phyloP scores from a whole-genome alignment of 2,329 filamentous ascomycete genomes.

The Alternaria sp. region DNA sequence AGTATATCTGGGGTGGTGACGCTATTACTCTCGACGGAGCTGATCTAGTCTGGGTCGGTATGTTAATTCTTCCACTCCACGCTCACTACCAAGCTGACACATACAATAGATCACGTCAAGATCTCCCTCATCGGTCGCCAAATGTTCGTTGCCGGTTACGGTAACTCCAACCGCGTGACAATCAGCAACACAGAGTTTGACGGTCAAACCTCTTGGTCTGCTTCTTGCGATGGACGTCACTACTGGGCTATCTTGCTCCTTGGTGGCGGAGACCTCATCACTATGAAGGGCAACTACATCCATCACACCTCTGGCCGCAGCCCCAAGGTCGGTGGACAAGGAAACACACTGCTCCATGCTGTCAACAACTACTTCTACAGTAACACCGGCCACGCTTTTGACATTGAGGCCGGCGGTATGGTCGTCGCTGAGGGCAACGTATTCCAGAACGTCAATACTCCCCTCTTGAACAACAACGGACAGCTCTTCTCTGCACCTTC shows the following conservation, averaged over 20 bases:
- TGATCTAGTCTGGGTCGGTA: conserved; percentile 45
- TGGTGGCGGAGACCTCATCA: conserved; percentile 23
- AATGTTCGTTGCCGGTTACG: conserved; percentile 22
- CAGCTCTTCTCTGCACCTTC: conserved; percentile 11
- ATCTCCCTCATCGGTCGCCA: conserved; percentile 27
- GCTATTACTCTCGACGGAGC: conserved; percentile 44
- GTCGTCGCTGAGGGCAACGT: conserved; percentile 26
- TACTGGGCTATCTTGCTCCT: conserved; percentile 29
- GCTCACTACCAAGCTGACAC: neutral
- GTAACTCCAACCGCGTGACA: conserved; percentile 20
- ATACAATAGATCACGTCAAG: conserved; percentile 26
- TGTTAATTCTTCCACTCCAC: neutral
- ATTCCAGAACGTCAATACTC: conserved; percentile 19
- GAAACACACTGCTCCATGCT: conserved; percentile 22
- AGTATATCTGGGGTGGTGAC: conserved; percentile 51
- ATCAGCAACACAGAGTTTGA: conserved; percentile 31
- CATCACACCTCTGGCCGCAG: conserved; percentile 27
- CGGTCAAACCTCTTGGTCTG: conserved; percentile 23
- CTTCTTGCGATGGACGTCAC: conserved; percentile 26
- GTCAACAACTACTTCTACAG: conserved; percentile 29
- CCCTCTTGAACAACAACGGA: conserved; percentile 5
- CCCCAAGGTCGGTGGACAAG: conserved; percentile 20
- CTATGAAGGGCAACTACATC: conserved; percentile 29
- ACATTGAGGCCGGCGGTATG: conserved; percentile 11
- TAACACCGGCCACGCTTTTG: conserved; percentile 26